Evolutionary conservation across 805 yeast genomes (phyloP), one percentile per base, ranked within the genome.

Genomic region (Yarrowia hollandica): DNA sequence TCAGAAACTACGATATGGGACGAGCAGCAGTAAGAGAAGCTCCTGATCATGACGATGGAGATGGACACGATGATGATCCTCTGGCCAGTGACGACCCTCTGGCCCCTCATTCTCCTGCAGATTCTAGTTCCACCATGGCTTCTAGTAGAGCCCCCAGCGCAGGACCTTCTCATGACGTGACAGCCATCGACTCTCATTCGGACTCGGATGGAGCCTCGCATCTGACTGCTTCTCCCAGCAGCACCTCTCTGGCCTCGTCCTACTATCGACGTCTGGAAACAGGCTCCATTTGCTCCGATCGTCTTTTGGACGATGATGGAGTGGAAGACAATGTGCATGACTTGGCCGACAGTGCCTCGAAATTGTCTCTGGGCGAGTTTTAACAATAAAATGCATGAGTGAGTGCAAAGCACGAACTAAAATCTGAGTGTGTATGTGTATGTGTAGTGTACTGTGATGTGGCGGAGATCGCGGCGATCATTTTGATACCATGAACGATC

Each of bases 221-320:
- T 1, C 30, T 33, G 4, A 31, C 39, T 4, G 37, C 54, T 2
- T 22, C 30, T 3, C 39, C 39, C 1, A 31, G 39, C 3, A 31
- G 39, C 11, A 22, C 55, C 2, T 31, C 39, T 2, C 16, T 48
- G 16, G 39, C 39, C 15, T 48, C 55, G 4, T 33, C 39, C 4
- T 48, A 31, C 3, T 48, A 48, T 16, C 15, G 39, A 12, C 28
- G 55, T 4, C 25, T 48, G 15, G 55, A 48, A 4, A 48, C 55
- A 6, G 55, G 39, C 15, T 48, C 55, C 8, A 48, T 48, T 22
- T 48, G 55, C 11, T 48, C 55, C 4, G 55, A 48, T 22, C n/a
- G 55, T 5, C 4, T 48, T 22, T 22, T 48, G 28, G 55, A 48
- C 16, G 55, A 48, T 9, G 55, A 48, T 30, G 55, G 55, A 15